These are phyloP conservation scores for Nepenthes mirabilis DNA, from an alignment of 148 eudicot genomes.

Conservation along the genomic window DNA sequence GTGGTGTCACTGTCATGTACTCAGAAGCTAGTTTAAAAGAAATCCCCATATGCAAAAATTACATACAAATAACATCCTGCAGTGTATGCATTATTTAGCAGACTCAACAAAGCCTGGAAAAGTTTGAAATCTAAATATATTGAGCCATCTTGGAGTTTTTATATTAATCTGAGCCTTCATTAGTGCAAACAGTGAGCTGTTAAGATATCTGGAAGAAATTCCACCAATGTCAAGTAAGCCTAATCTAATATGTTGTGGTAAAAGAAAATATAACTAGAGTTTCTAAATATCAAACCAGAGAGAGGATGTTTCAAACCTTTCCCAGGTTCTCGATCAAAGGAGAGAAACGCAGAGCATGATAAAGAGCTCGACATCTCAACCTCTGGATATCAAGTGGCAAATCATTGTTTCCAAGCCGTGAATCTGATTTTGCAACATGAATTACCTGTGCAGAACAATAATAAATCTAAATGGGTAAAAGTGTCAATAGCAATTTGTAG, in stretches of 20 bases:
- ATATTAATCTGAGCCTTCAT: not conserved
- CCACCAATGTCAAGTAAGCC: not conserved
- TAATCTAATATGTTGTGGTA: not conserved
- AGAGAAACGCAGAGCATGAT: conserved; percentile 66
- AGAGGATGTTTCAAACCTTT: conserved; percentile 37
- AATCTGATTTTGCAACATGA: conserved; percentile 94
- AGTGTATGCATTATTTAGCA: not conserved
- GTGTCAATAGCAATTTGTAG: not conserved
- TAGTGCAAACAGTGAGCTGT: not conserved
- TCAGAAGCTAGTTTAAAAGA: conserved; percentile 62
- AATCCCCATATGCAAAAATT: conserved; percentile 12
- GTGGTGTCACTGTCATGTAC: conserved; percentile 73
- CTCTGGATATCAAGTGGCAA: conserved; percentile 89
- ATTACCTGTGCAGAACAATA: conserved; percentile 36
- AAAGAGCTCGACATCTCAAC: conserved; percentile 79
- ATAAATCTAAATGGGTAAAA: not conserved
- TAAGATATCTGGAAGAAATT: not conserved
- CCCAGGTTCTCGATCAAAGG: conserved; percentile 75
- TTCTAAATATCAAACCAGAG: not conserved
- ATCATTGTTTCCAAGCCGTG: conserved; percentile 88
- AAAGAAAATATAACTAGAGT: not conserved
- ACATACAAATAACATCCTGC: not conserved
- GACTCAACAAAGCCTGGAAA: too few relatives aligned
- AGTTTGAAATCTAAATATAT: too few relatives aligned
- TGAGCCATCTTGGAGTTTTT: too few relatives aligned